Conservation (phyloP, 179 eudicot genomes). For the Spergularia azorica region DNA sequence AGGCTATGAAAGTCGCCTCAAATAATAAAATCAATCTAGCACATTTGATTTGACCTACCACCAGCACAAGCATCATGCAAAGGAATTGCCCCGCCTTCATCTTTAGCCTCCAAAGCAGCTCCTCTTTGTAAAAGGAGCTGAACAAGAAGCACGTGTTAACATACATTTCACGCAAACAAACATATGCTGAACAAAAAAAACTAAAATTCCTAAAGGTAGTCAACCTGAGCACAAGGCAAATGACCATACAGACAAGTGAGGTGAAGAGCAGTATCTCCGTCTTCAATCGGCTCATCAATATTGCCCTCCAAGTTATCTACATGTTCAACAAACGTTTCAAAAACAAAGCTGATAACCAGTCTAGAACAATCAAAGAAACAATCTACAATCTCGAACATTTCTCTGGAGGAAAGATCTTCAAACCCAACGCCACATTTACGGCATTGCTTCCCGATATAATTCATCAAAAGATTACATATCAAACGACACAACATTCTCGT, state of each 20-base stretch:
- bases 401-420: no score
- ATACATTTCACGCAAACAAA: not conserved
- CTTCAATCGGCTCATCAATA: slow-evolving; percentile 83
- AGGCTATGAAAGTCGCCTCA: not conserved
- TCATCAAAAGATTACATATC: no score
- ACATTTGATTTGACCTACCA: slow-evolving; percentile 42
- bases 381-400: no score
- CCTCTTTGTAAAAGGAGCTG: slow-evolving; percentile 88
- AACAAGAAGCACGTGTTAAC: not conserved
- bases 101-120: slow-evolving; percentile 76
- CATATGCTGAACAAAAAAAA: not conserved
- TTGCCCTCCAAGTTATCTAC: slow-evolving; percentile 71
- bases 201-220: not conserved
- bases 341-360: not conserved
- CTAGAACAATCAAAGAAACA: no score
- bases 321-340: slow-evolving; percentile 11
- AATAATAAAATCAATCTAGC: not conserved
- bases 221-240: slow-evolving; percentile 81
- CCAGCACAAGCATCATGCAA: slow-evolving; percentile 98
- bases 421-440: no score
- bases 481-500: no score
- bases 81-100: slow-evolving; percentile 93
- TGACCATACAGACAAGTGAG: slow-evolving; percentile 85
- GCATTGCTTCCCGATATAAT: no score
- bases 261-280: slow-evolving; percentile 93